Conservation (phyloP, 202 grass and related monocot genomes). For the Eragrostis tef region DNA sequence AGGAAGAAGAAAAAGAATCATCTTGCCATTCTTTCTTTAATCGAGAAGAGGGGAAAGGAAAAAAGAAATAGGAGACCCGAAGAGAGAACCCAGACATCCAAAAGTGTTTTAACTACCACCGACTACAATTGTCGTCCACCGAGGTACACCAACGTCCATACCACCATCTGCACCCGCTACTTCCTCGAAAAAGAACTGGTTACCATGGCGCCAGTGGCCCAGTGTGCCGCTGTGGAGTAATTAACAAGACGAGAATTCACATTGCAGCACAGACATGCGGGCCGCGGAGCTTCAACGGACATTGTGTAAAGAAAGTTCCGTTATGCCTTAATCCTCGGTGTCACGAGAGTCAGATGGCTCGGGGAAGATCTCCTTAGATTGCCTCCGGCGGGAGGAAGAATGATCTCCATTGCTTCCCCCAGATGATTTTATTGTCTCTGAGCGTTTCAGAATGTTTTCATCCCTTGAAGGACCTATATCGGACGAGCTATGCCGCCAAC, state of each 20-base stretch:
- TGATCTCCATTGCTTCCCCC: constrained; percentile 82
- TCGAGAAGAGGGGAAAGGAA: constrained; percentile 5
- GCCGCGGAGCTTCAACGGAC: constrained; percentile 28
- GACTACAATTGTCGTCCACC: constrained; percentile 35
- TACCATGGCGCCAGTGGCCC: constrained; percentile 43
- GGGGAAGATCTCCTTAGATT: constrained; percentile 81
- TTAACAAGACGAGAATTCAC: constrained; percentile 41
- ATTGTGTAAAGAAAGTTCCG: constrained; percentile 21
- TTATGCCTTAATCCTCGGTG: constrained; percentile 68
- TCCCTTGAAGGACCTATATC: constrained; percentile 76
- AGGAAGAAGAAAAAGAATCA: constrained; percentile 61
- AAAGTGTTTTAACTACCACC: constrained; percentile 18
- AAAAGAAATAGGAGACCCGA: constrained; percentile 14
- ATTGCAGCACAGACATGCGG: constrained; percentile 9
- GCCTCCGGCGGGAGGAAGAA: constrained; percentile 78
- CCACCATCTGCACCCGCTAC: constrained; percentile 31
- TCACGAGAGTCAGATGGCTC: constrained; percentile 79
- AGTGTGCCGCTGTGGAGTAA: constrained; percentile 36
- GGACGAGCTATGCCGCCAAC: constrained; percentile 83
- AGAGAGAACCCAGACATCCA: constrained; percentile 32
- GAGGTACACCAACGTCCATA: constrained; percentile 30
- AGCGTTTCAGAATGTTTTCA: constrained; percentile 63
- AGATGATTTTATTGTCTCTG: constrained; percentile 73
- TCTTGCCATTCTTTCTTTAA: constrained; percentile 61
- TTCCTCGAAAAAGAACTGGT: constrained; percentile 36